These are phyloP conservation scores for Turritis glabra DNA, from an alignment of 345 rosid species.

Conservation along the genomic window DNA sequence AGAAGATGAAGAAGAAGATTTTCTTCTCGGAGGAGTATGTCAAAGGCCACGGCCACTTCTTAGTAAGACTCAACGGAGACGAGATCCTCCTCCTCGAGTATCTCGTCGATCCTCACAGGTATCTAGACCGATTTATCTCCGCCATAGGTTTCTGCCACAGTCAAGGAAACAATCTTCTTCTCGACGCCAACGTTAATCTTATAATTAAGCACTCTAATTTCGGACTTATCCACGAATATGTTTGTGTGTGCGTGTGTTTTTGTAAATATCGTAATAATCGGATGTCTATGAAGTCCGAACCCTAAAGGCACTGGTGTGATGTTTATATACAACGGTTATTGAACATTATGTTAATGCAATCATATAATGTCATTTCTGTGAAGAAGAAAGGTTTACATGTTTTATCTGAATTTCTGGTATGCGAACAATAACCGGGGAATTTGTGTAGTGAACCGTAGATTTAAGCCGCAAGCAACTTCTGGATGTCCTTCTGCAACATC, in stretches of 20 bases:
- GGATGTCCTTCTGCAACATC: slow-evolving; percentile 30
- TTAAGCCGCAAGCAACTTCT: slow-evolving; percentile 24
- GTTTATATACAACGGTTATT: neutral
- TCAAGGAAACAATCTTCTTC: slow-evolving; percentile 17
- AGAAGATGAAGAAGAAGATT: neutral
- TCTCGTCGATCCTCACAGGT: slow-evolving; percentile 17
- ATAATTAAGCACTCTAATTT: neutral
- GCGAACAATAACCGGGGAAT: slow-evolving; percentile 2
- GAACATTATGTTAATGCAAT: neutral
- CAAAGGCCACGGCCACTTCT: neutral
- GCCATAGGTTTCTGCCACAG: slow-evolving; percentile 31
- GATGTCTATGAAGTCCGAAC: neutral
- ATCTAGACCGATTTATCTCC: slow-evolving; percentile 28
- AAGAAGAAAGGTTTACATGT: neutral
- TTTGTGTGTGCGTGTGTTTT: neutral
- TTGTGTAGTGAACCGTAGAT: neutral
- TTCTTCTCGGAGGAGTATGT: neutral
- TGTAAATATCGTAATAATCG: neutral
- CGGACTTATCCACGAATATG: neutral
- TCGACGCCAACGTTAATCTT: slow-evolving; percentile 17
- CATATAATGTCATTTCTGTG: neutral
- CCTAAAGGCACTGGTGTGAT: neutral
- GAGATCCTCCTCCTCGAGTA: slow-evolving; percentile 14
- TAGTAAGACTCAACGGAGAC: neutral
- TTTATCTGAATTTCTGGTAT: slow-evolving; percentile 4